phyloP scores from a whole-genome alignment of 163 green algal genomes.

The Picocystis sp. region DNA sequence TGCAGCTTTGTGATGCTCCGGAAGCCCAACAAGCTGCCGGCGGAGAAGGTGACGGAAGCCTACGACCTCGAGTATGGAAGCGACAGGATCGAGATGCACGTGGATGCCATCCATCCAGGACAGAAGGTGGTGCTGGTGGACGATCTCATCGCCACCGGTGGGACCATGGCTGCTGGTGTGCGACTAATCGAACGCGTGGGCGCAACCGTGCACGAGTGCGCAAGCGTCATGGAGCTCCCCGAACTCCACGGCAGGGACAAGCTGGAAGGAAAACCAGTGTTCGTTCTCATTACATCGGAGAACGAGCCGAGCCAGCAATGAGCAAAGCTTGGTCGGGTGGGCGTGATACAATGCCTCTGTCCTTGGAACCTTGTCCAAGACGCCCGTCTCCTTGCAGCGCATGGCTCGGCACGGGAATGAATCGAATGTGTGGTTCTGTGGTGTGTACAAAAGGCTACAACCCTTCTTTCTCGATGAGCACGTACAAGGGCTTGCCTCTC shows the following conservation, averaged over 20 bases:
- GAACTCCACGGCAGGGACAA: too few species aligned
- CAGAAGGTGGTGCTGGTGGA: constrained; percentile 85
- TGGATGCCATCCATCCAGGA: constrained; percentile 51
- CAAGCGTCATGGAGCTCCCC: constrained; percentile 76
- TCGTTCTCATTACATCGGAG: too few species aligned
- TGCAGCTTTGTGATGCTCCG: constrained; percentile 79
- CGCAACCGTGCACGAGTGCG: constrained; percentile 57
- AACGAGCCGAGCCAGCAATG: too few species aligned
- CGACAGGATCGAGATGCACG: constrained; percentile 94
- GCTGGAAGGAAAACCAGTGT: too few species aligned
- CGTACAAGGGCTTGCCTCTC: constrained; percentile 38
- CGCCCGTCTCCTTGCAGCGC: too few species aligned
- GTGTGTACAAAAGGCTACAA: too few species aligned
- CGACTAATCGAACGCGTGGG: constrained; percentile 30
- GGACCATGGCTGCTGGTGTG: constrained; percentile 62
- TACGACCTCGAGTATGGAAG: constrained; percentile 85
- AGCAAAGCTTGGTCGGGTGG: too few species aligned
- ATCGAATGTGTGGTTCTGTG: too few species aligned
- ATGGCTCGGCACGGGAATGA: too few species aligned
- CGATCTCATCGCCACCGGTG: constrained; percentile 93
- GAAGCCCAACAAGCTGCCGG: constrained; percentile 97
- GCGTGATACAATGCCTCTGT: too few species aligned
- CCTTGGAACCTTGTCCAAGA: too few species aligned
- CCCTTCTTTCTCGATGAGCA: constrained; percentile 70
- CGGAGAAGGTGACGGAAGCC: constrained; percentile 8